Base-by-base conservation (phyloP, 2,329 filamentous ascomycete genomes). In the Hymenoscyphus scutula region DNA sequence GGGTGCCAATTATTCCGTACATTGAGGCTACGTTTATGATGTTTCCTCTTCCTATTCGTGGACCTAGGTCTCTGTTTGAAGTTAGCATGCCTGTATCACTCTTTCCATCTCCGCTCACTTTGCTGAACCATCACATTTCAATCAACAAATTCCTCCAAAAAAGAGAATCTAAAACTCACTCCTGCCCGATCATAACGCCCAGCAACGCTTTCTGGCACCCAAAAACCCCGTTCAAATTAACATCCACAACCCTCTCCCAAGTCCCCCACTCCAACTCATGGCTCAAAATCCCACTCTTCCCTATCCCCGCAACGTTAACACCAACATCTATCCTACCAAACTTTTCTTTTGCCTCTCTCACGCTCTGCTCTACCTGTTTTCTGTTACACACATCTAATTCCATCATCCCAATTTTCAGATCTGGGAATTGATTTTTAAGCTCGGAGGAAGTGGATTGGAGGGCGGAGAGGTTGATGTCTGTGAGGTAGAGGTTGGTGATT, bases 181-280 rank as follows among this genome's bases (percentile, higher is more conserved):
- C 78, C 68, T 85, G 82, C 53, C 76, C 75, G 17, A 82, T 65
- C 82, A 85, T 84, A 53, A 79, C 74, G 2, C 70, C 69, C 17
- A 85, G 73, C 71, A 86, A 76, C 48, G 82, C 83, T 58, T 77
- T 76, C 68, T 86, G 81, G 65, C 83, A 85, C 27, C 83, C 74
- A 79, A 82, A 86, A 0, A 86, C 80, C 3, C 84, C 84, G 53
- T 79, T 79, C 25, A 84, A 76, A 64, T 87, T 83, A 54, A 85
- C 74, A 61, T 80, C 77, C 2, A 86, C 67, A 0, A 86, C 76
- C 5, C 76, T 75, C 45, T 79, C 70, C 77, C 82, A 86, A 53
- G 83, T 80, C 1, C 76, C 75, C 57, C 80, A 75, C 0, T 74
- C 72, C 48, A 78, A 69, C 61, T 84, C 76, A 60, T 83, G 78